Evolutionary conservation across 257 asterid species (phyloP).

Genomic region (Ilex aquifolium): DNA sequence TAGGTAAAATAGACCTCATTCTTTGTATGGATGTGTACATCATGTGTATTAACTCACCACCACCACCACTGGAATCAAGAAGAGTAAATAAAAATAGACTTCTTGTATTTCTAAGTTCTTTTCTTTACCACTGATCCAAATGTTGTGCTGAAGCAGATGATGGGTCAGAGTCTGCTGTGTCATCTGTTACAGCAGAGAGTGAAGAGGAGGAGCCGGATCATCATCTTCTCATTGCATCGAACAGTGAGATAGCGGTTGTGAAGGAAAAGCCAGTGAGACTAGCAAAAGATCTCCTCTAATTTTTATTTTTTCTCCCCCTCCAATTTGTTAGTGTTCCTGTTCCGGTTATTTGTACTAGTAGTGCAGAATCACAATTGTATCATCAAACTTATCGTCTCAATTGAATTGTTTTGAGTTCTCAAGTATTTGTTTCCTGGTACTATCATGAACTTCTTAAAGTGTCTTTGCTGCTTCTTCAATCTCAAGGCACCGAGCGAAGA

Average conservation of each 20-base stretch:
- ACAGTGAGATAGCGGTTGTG: conserved; percentile 66
- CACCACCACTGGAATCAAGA: too few relatives aligned
- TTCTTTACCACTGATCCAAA: conserved; percentile 3
- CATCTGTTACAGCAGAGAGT: conserved; percentile 41
- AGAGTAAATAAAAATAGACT: too few relatives aligned
- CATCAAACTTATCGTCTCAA: background rate
- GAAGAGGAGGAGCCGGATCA: conserved; percentile 61
- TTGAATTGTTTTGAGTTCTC: background rate
- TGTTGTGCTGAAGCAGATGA: conserved; percentile 34
- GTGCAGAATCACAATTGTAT: conserved; percentile 10
- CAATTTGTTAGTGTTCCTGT: conserved; percentile 1
- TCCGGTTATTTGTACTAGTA: conserved; percentile 22
- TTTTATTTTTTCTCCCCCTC: background rate
- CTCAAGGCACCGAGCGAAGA: too few relatives aligned
- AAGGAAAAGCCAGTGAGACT: conserved; percentile 73
- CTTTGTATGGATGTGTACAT: too few relatives aligned
- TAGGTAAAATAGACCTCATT: too few relatives aligned
- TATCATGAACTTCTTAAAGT: too few relatives aligned
- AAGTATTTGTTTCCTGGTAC: background rate
- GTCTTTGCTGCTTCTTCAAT: too few relatives aligned
- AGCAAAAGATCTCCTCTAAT: conserved; percentile 60
- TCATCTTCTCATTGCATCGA: conserved; percentile 52
- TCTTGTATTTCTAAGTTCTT: background rate
- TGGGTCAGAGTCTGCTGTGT: conserved; percentile 38
- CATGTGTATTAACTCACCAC: too few relatives aligned